Evolutionary conservation across 2,329 filamentous ascomycete genomes (phyloP).

Genomic region (Gaeumannomyces tritici): DNA sequence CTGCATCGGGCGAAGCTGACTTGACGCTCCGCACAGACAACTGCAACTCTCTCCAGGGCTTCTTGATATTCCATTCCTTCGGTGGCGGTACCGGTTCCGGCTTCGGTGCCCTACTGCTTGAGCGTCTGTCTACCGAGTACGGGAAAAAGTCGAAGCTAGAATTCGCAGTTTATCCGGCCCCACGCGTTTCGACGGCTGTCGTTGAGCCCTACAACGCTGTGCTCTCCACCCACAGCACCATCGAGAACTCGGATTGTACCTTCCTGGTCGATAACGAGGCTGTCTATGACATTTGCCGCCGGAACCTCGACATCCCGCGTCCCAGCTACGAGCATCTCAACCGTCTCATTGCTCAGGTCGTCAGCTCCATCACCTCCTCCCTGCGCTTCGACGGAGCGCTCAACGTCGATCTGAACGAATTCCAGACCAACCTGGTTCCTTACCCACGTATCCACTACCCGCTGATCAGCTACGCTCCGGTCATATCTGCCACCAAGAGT

Average conservation of each 20-base stretch:
- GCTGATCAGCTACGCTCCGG: conserved; percentile 89
- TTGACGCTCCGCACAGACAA: conserved; percentile 52
- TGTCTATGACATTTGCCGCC: conserved; percentile 98
- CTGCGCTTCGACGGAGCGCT: conserved; percentile 97
- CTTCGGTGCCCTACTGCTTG: conserved; percentile 97
- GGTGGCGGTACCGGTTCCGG: conserved; percentile 98
- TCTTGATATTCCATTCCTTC: conserved; percentile 99
- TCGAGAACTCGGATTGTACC: conserved; percentile 98
- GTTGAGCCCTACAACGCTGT: conserved; percentile 99
- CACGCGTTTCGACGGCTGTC: conserved; percentile 92
- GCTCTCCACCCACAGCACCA: conserved; percentile 95
- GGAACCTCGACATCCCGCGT: conserved; percentile 93
- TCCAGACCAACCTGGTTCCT: conserved; percentile 99
- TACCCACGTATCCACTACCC: conserved; percentile 99
- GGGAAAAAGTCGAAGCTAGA: conserved; percentile 99
- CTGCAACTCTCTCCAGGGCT: conserved; percentile 96
- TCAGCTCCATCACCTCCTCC: conserved; percentile 96
- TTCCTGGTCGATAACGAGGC: conserved; percentile 99
- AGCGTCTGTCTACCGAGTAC: conserved; percentile 97
- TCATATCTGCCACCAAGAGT: conserved; percentile 91
- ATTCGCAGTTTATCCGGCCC: conserved; percentile 98
- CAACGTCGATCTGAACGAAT: conserved; percentile 99
- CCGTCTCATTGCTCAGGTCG: conserved; percentile 96
- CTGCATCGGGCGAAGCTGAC: background rate
- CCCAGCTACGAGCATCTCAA: conserved; percentile 99